A percentile compares a stretch with the other conserved stretches of the same genome.
Conservation (phyloP, 176 grass and related monocot species). For the Carex littledalei region DNA sequence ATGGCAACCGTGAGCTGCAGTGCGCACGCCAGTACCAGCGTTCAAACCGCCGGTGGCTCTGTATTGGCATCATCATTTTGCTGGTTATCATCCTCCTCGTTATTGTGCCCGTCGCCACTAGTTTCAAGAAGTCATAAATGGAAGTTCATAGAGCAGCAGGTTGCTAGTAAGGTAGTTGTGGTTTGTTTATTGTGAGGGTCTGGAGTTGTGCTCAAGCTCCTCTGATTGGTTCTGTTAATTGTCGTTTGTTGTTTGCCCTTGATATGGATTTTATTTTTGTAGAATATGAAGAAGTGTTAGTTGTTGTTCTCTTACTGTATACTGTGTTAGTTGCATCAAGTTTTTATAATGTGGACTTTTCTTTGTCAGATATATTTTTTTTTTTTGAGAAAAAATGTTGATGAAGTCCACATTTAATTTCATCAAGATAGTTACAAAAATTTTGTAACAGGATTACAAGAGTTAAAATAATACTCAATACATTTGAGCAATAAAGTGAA, state of each 20-base stretch:
- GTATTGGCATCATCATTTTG: conserved; percentile 70
- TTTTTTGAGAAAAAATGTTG: too few relatives aligned
- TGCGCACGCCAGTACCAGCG: conserved; percentile 67
- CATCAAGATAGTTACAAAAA: too few relatives aligned
- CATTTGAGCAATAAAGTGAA: too few relatives aligned
- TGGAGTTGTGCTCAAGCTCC: conserved; percentile 47
- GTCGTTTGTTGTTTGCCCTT: not conserved
- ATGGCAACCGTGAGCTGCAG: conserved; percentile 69
- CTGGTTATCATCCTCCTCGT: conserved; percentile 61
- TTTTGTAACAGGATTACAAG: too few relatives aligned
- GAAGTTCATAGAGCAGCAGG: not conserved
- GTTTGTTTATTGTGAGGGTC: conserved; percentile 40
- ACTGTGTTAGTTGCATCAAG: not conserved
- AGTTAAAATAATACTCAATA: too few relatives aligned
- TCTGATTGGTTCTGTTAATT: conserved; percentile 3
- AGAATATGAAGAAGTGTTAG: not conserved
- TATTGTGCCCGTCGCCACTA: conserved; percentile 68
- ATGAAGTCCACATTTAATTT: too few relatives aligned
- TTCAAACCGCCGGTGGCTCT: conserved; percentile 78
- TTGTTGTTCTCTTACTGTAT: not conserved
- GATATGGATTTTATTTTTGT: conserved; percentile 21
- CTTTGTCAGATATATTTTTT: not conserved
- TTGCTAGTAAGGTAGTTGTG: conserved; percentile 3
- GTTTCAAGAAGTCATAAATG: conserved; percentile 45
- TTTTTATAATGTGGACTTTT: not conserved